These are phyloP conservation scores for Plasmodium chabaudi DNA, from an alignment of 169 alveolate species.

Conservation along the genomic window DNA sequence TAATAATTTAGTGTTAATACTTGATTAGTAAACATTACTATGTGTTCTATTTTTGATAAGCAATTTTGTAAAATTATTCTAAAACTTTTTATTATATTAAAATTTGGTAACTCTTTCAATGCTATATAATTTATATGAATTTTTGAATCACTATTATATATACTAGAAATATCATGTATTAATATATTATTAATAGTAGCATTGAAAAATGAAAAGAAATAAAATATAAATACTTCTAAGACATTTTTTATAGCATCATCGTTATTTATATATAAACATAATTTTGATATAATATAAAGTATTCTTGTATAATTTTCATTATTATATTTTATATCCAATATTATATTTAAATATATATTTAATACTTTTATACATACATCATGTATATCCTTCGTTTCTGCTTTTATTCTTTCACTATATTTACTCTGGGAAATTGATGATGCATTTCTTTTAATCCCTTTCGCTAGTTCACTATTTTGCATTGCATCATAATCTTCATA, in stretches of 20 bases:
- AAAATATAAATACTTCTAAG: slow-evolving; percentile 43
- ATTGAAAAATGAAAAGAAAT: slow-evolving; percentile 52
- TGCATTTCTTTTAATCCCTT: not conserved
- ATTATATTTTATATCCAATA: slow-evolving; percentile 28
- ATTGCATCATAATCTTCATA: not conserved
- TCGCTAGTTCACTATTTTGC: not conserved
- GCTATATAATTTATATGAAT: slow-evolving; percentile 26
- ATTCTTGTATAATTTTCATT: slow-evolving; percentile 43
- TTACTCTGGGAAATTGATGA: not conserved
- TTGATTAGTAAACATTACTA: slow-evolving; percentile 48
- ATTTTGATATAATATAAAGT: slow-evolving; percentile 57
- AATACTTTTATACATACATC: slow-evolving; percentile 31
- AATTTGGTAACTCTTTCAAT: slow-evolving; percentile 26
- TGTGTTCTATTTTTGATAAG: slow-evolving; percentile 23
- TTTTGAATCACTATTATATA: slow-evolving; percentile 26
- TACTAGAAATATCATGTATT: slow-evolving; percentile 27
- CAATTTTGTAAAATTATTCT: slow-evolving; percentile 45
- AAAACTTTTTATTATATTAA: slow-evolving; percentile 62
- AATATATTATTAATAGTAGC: slow-evolving; percentile 14
- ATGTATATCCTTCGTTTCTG: slow-evolving; percentile 2
- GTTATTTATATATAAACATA: slow-evolving; percentile 42
- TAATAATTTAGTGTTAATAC: slow-evolving; percentile 29
- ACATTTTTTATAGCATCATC: slow-evolving; percentile 42
- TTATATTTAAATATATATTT: slow-evolving; percentile 35
- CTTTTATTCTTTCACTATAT: slow-evolving; percentile 18